Evolutionary conservation across 2,329 filamentous ascomycete species (phyloP).

Genomic region (Aspergillus piperis): DNA sequence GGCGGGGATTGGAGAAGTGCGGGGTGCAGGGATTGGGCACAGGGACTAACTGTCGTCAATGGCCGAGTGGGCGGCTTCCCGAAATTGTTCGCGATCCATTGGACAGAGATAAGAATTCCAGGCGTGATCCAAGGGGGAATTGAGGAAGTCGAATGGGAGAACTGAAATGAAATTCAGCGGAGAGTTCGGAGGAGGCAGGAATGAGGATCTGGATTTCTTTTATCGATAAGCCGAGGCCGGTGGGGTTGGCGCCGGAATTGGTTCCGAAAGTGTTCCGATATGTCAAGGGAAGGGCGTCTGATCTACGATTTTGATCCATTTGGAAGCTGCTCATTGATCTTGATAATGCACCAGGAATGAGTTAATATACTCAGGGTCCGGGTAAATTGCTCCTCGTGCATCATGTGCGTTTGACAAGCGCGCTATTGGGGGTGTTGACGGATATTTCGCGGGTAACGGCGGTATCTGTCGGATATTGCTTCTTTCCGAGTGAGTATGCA

Average conservation of each 20-base stretch:
- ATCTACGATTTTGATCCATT: not conserved
- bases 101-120: not conserved
- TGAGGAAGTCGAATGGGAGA: not conserved
- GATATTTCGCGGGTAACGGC: too few species aligned
- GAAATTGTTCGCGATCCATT: conserved; percentile 82
- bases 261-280: not conserved
- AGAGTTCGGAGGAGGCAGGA: not conserved
- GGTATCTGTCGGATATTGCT: too few species aligned
- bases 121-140: not conserved
- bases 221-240: not conserved
- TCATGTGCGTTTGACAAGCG: too few species aligned
- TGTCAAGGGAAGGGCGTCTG: not conserved
- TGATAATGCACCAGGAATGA: too few species aligned
- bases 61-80: conserved; percentile 71
- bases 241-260: not conserved
- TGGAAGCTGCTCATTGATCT: not conserved
- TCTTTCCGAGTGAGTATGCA: too few species aligned
- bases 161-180: not conserved
- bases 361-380: too few species aligned
- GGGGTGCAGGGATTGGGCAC: not conserved
- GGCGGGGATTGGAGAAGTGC: not conserved
- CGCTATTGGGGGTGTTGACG: too few species aligned
- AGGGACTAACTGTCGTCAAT: conserved; percentile 74
- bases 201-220: not conserved
- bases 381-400: too few species aligned